Percentiles rank a stretch among this genome's conserved stretches.
phyloP scores from a whole-genome alignment of 305 asterid genomes.

The Solanum hybrid region DNA sequence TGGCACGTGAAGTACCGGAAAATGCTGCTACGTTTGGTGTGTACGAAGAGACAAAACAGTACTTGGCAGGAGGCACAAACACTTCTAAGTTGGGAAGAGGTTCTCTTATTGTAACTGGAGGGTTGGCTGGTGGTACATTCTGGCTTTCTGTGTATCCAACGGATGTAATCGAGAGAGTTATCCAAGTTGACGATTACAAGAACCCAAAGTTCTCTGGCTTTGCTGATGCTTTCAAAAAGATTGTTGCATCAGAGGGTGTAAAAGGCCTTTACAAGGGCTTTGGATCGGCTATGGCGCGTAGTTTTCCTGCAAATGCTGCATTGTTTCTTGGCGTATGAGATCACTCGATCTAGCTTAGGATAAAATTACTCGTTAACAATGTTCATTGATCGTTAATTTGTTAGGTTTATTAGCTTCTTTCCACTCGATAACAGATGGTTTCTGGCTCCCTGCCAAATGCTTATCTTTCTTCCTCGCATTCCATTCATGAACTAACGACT shows the following conservation, averaged over 20 bases:
- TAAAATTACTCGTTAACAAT: not conserved
- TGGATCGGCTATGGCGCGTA: not conserved
- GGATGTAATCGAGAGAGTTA: not conserved
- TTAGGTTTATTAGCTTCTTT: not conserved
- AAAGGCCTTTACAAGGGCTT: not conserved
- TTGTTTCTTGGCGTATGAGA: not conserved
- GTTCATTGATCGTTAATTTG: not conserved
- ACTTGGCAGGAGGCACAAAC: not conserved
- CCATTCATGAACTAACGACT: not conserved
- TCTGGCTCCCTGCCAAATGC: not conserved
- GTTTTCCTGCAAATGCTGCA: not conserved
- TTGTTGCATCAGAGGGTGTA: not conserved
- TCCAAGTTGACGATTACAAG: not conserved
- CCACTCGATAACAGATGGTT: not conserved
- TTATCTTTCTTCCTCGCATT: not conserved
- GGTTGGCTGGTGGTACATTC: not conserved
- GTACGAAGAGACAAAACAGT: not conserved
- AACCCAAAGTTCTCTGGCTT: not conserved
- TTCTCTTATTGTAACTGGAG: not conserved
- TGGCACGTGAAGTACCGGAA: not conserved
- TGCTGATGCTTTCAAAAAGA: not conserved
- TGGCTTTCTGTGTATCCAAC: not conserved
- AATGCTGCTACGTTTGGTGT: not conserved
- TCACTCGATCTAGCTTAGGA: not conserved
- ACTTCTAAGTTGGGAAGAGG: not conserved